A percentile compares a stretch with the other conserved stretches of the same genome.
phyloP scores from a whole-genome alignment of 2,329 filamentous ascomycete genomes.

The Pseudogymnoascus sp. region DNA sequence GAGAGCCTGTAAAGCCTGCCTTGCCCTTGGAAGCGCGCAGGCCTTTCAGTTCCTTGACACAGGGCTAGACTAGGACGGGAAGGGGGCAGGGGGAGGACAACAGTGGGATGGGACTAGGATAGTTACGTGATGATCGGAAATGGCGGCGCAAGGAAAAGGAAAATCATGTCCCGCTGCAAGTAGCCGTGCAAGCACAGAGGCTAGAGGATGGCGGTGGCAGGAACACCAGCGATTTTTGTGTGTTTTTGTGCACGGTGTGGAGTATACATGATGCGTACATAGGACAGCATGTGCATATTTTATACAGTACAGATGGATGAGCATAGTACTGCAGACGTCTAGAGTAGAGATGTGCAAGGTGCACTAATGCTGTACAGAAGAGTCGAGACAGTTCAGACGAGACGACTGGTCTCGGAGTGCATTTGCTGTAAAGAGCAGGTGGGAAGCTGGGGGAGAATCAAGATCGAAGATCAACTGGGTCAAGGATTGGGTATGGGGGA shows the following conservation, averaged over 20 bases:
- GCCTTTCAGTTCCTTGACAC: background rate
- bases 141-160: background rate
- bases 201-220: background rate
- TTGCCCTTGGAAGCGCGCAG: background rate
- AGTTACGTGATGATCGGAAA: background rate
- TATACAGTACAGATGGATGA: background rate
- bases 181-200: background rate
- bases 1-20: background rate
- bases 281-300: background rate
- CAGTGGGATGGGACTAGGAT: background rate
- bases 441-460: background rate
- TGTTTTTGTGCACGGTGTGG: background rate
- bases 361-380: background rate
- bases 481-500: background rate
- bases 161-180: background rate
- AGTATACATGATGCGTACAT: background rate
- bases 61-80: background rate
- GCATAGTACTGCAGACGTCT: background rate
- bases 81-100: background rate
- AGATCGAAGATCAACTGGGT: background rate
- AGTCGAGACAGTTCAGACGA: background rate
- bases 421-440: background rate
- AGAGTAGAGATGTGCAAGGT: background rate
- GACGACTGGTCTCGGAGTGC: background rate
- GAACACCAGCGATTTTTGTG: background rate